Conservation (phyloP, 2,329 filamentous ascomycete genomes). For the Hymenoscyphus occultus region DNA sequence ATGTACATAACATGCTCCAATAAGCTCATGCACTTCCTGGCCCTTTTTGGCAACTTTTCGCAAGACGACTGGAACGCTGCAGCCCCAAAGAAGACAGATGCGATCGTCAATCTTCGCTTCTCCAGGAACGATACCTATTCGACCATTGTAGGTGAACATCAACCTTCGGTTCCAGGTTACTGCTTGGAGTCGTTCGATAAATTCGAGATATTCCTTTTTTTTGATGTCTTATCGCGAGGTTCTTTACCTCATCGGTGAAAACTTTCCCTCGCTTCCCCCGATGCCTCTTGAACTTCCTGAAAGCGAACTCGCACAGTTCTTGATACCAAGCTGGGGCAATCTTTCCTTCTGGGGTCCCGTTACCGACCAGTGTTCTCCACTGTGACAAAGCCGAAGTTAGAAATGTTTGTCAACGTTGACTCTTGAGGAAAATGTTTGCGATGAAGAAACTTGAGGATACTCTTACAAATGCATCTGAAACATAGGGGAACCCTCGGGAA, state of each 20-base stretch:
- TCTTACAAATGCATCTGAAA: slow-evolving; percentile 3
- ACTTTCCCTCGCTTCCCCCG: not conserved
- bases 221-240: not conserved
- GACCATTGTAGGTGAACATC: not conserved
- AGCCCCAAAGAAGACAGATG: slow-evolving; percentile 8
- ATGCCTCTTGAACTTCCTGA: no score
- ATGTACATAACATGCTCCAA: slow-evolving; percentile 17
- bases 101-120: not conserved
- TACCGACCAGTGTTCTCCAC: not conserved
- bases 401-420: no score
- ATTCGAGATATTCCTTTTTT: not conserved
- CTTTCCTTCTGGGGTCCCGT: not conserved
- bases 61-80: slow-evolving; percentile 7
- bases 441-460: not conserved
- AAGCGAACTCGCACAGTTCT: not conserved
- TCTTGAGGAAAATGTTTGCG: not conserved
- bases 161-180: not conserved
- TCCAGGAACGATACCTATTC: slow-evolving; percentile 5
- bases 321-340: not conserved
- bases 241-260: not conserved
- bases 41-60: not conserved
- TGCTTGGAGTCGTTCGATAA: not conserved
- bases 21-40: not conserved
- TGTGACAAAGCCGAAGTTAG: not conserved
- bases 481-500: not conserved